These are phyloP conservation scores for Solanum arcanum DNA, from an alignment of 257 asterid genomes.

Conservation along the genomic window DNA sequence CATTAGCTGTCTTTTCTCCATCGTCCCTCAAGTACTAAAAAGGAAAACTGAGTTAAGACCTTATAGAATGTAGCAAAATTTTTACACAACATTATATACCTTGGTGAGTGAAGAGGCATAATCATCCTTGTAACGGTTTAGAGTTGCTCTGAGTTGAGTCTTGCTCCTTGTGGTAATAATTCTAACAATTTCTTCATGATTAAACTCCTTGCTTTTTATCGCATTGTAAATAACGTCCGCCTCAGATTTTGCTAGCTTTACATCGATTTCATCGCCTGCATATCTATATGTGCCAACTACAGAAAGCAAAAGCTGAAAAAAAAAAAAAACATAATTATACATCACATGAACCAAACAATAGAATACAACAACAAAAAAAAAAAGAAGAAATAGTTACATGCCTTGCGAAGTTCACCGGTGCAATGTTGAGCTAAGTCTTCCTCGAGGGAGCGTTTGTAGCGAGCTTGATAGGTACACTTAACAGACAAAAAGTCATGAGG, in stretches of 20 bases:
- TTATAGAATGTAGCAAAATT: not conserved
- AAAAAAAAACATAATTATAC: not conserved
- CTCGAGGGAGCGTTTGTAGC: conserved; percentile 59
- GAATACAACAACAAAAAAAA: not conserved
- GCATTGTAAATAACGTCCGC: conserved; percentile 31
- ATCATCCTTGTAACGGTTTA: conserved; percentile 53
- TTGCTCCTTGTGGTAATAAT: conserved; percentile 67
- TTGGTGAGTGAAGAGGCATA: conserved; percentile 56
- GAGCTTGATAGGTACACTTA: conserved; percentile 54
- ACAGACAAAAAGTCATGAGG: conserved; percentile 48
- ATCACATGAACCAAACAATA: not conserved
- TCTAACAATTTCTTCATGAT: conserved; percentile 52
- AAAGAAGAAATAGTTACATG: not conserved
- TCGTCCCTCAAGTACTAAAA: conserved; percentile 47
- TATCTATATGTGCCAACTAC: conserved; percentile 38
- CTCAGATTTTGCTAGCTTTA: conserved; percentile 40
- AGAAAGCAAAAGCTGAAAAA: conserved; percentile 48
- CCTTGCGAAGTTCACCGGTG: conserved; percentile 49
- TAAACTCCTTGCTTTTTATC: conserved; percentile 28
- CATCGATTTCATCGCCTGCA: conserved; percentile 44
- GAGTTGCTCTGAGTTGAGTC: conserved; percentile 53
- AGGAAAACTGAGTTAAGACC: not conserved
- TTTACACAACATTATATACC: conserved; percentile 7
- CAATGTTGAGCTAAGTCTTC: conserved; percentile 64
- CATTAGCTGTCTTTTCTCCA: conserved; percentile 16